Evolutionary conservation across 169 alveolate genomes (phyloP), one percentile per base, ranked within the genome.

Genomic region (Cryptosporidium tyzzeri): DNA sequence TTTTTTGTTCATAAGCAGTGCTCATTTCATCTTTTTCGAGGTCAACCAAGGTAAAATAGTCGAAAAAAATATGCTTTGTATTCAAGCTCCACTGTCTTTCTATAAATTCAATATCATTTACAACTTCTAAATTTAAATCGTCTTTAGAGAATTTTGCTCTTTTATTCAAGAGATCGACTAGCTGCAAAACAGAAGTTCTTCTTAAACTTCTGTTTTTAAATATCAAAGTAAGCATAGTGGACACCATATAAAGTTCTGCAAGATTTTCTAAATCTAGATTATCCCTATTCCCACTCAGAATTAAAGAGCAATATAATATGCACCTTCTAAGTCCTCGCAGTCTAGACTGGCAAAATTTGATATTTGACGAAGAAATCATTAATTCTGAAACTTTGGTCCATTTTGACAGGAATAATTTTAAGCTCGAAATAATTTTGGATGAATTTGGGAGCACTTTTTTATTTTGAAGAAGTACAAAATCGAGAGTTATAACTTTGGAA

Each of bases 61-160:
- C 55, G 6, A 14, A 33, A 37, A 73, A 73, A 26, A 73, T 14
- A 31, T 53, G 70, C 45, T 33, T 26, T 31, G 86, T 73, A 31
- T 73, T 73, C 10, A 73, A 26, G 6, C 18, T 59, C 86, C 86
- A 73, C 12, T 33, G 23, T 55, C 86, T 73, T 37, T 73, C 86
- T n/a, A 73, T 6, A 18, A 26, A 26, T 0, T 73, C 86, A 10
- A 23, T 71, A 26, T 41, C 37, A 37, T 73, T 44, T 35, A 73
- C 21, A n/a, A 23, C 16, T 41, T 73, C 86, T 14, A 58, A 37
- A 53, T 73, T 53, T 31, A 73, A 41, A 37, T 73, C 51, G 3
- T 73, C 70, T 37, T 73, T 73, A 3, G 86, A 61, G n/a, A 73
- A 73, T 3, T 53, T 53, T n/a, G 21, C 33, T 10, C 39, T 73